phyloP scores from a whole-genome alignment of 2,329 filamentous ascomycete species.

The Aspergillus clavatus region DNA sequence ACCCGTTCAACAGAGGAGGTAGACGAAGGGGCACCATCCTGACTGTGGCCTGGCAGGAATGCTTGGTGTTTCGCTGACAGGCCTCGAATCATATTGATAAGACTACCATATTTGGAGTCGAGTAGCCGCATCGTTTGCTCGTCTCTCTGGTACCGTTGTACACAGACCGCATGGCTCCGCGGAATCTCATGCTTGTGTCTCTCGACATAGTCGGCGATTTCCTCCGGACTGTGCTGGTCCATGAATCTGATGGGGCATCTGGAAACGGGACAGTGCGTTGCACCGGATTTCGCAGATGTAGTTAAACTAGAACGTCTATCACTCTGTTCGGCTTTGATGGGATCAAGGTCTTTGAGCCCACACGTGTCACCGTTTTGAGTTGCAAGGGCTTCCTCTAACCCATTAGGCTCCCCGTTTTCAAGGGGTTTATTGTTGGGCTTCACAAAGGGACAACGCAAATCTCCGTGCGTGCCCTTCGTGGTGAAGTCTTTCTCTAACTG shows the following conservation, averaged over 20 bases:
- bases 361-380: slow-evolving; percentile 39
- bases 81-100: slow-evolving; percentile 92
- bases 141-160: slow-evolving; percentile 83
- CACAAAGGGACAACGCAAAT: slow-evolving; percentile 76
- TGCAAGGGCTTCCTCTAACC: slow-evolving; percentile 38
- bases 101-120: slow-evolving; percentile 87
- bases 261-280: slow-evolving; percentile 59
- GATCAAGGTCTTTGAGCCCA: slow-evolving; percentile 55
- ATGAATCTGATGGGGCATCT: slow-evolving; percentile 92
- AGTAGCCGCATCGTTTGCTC: slow-evolving; percentile 79
- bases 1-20: slow-evolving; percentile 63
- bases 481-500: slow-evolving; percentile 87
- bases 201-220: slow-evolving; percentile 89
- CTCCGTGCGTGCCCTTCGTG: slow-evolving; percentile 73
- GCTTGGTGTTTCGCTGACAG: slow-evolving; percentile 82
- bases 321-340: slow-evolving; percentile 47
- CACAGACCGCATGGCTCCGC: slow-evolving; percentile 86
- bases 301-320: slow-evolving; percentile 43
- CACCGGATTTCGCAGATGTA: slow-evolving; percentile 40
- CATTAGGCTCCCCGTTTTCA: slow-evolving; percentile 32
- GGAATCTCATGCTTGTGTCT: slow-evolving; percentile 93
- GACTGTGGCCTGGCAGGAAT: slow-evolving; percentile 61
- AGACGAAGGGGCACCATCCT: slow-evolving; percentile 29
- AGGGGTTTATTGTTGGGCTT: slow-evolving; percentile 42
- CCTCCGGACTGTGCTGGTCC: slow-evolving; percentile 87